Percentiles rank a stretch among this genome's conserved stretches.
These are phyloP conservation scores for Coemansia sp. DNA, from an alignment of 192 early-diverging fungal genomes.

Conservation along the genomic window DNA sequence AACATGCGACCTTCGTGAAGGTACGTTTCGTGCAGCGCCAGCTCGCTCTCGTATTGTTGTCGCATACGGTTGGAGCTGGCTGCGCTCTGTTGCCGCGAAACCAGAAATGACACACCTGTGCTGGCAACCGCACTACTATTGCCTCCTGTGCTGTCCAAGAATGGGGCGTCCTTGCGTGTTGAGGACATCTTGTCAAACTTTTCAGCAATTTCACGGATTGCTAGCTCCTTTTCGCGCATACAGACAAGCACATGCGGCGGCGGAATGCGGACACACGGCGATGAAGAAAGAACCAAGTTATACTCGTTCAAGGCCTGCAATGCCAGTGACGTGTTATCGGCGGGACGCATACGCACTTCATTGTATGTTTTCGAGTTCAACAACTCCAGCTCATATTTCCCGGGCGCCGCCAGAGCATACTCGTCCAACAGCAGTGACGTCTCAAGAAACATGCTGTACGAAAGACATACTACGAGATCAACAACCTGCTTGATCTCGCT, in stretches of 20 bases:
- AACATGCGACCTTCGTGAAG: slow-evolving; percentile 50
- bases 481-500: slow-evolving; percentile 78
- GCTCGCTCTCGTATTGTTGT: slow-evolving; percentile 55
- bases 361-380: background rate
- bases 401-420: slow-evolving; percentile 62
- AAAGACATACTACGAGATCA: slow-evolving; percentile 79
- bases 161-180: slow-evolving; percentile 11
- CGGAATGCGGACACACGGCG: slow-evolving; percentile 82
- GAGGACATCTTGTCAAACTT: slow-evolving; percentile 34
- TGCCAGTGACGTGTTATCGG: slow-evolving; percentile 25
- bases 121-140: background rate
- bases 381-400: slow-evolving; percentile 17
- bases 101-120: slow-evolving; percentile 47
- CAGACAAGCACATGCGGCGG: slow-evolving; percentile 76
- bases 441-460: slow-evolving; percentile 87
- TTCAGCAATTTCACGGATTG: slow-evolving; percentile 28
- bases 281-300: slow-evolving; percentile 79
- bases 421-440: slow-evolving; percentile 74
- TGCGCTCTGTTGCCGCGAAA: slow-evolving; percentile 53
- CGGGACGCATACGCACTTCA: background rate
- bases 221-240: slow-evolving; percentile 62
- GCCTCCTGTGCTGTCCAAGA: background rate
- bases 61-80: slow-evolving; percentile 47
- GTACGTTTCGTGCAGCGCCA: slow-evolving; percentile 42
- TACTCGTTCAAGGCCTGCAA: slow-evolving; percentile 62